These are phyloP conservation scores for Ottelia alismoides DNA, from an alignment of 106 monocot genomes.

Conservation along the genomic window DNA sequence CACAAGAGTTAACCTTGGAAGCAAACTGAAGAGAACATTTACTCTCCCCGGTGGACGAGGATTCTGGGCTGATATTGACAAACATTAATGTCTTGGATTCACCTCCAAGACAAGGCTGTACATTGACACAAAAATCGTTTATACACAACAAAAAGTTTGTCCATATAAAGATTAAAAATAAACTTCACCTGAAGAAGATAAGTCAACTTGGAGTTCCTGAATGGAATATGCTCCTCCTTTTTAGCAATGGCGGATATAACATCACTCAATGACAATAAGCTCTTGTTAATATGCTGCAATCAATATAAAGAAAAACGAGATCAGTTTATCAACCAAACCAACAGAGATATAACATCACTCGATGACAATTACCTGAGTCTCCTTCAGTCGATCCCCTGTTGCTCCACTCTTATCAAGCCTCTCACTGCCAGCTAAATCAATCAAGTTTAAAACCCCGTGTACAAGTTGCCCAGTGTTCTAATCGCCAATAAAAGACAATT, in stretches of 20 bases:
- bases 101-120: constrained; percentile 87
- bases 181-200: constrained; percentile 67
- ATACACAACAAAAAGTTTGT: background rate
- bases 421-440: constrained; percentile 96
- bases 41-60: constrained; percentile 49
- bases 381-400: constrained; percentile 87
- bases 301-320: background rate
- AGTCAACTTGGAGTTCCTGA: constrained; percentile 83
- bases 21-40: constrained; percentile 85
- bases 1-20: constrained; percentile 69
- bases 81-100: constrained; percentile 94
- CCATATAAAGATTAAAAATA: background rate
- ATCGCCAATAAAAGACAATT: too few species aligned
- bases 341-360: background rate
- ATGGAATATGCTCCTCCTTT: constrained; percentile 89
- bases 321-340: background rate
- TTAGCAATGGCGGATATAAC: constrained; percentile 79
- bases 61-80: constrained; percentile 76
- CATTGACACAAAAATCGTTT: background rate
- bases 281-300: constrained; percentile 77
- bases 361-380: constrained; percentile 74
- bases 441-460: constrained; percentile 84
- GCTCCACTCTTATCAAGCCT: constrained; percentile 75
- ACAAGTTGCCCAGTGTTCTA: constrained; percentile 90
- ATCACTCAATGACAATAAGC: constrained; percentile 74